Conservation (phyloP, 2,329 filamentous ascomycete genomes). For the Fusarium circinatum region DNA sequence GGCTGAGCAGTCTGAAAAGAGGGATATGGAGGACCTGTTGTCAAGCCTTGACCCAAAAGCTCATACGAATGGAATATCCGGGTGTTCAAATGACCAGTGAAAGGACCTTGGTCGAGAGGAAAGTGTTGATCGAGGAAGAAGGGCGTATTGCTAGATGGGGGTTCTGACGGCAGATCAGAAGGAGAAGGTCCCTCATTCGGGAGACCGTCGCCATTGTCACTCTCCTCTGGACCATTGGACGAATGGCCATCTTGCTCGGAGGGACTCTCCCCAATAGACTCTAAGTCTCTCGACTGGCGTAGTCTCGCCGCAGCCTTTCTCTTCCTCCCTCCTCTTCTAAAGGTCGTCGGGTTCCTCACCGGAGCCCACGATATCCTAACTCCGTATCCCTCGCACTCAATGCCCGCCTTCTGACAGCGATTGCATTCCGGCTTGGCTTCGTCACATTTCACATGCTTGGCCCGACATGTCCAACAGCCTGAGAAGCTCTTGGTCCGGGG, state of each 20-base stretch:
- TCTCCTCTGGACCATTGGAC: neutral
- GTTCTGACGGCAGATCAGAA: neutral
- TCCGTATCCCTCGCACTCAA: slow-evolving; percentile 39
- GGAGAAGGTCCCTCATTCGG: neutral
- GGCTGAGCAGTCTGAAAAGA: neutral
- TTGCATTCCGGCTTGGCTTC: slow-evolving; percentile 34
- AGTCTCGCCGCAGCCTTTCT: slow-evolving; percentile 5
- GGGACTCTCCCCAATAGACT: neutral
- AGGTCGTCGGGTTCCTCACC: slow-evolving; percentile 39
- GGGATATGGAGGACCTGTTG: slow-evolving; percentile 4
- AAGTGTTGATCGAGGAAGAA: neutral
- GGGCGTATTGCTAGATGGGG: neutral
- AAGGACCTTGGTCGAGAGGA: neutral
- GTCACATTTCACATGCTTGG: slow-evolving; percentile 42
- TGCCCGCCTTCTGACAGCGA: slow-evolving; percentile 33
- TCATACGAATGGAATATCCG: slow-evolving; percentile 38
- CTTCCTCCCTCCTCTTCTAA: slow-evolving; percentile 7
- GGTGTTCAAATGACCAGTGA: slow-evolving; percentile 14
- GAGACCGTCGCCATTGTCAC: neutral
- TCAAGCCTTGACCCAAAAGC: slow-evolving; percentile 24
- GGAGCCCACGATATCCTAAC: slow-evolving; percentile 40
- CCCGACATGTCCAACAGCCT: slow-evolving; percentile 43
- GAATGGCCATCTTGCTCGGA: neutral
- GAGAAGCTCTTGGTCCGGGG: slow-evolving; percentile 42
- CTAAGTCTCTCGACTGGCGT: neutral